These are phyloP conservation scores for Przewalskia tangutica DNA, from an alignment of 257 asterid genomes.

Conservation along the genomic window DNA sequence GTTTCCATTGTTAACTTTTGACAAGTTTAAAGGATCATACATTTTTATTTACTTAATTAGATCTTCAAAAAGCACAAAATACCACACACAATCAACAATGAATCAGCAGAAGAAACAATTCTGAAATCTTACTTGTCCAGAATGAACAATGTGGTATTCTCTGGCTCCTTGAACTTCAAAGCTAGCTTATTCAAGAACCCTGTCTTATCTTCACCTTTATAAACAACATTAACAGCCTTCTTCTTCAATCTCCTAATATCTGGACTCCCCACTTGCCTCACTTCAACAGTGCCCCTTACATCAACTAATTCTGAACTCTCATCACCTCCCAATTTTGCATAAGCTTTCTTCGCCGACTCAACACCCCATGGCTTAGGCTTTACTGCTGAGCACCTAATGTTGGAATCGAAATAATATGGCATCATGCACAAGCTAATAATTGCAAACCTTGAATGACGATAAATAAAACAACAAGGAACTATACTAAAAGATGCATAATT, in stretches of 20 bases:
- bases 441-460: too few relatives aligned
- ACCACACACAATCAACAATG: not conserved
- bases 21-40: too few relatives aligned
- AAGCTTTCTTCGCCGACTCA: constrained; percentile 71
- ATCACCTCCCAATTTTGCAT: constrained; percentile 66
- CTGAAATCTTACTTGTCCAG: constrained; percentile 79
- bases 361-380: constrained; percentile 79
- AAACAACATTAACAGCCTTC: constrained; percentile 53
- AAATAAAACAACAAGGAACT: too few relatives aligned
- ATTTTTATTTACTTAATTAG: not conserved
- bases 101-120: not conserved
- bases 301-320: constrained; percentile 63
- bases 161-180: constrained; percentile 75
- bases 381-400: constrained; percentile 1
- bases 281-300: constrained; percentile 36
- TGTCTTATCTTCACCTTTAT: constrained; percentile 67
- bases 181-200: constrained; percentile 80
- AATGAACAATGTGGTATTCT: too few relatives aligned
- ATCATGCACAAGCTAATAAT: too few relatives aligned
- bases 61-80: not conserved
- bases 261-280: constrained; percentile 60
- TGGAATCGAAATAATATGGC: too few relatives aligned
- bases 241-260: constrained; percentile 69
- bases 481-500: too few relatives aligned
- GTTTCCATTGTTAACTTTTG: too few relatives aligned